Conservation (phyloP, 2,329 filamentous ascomycete species). For the Monosporascus sp. region DNA sequence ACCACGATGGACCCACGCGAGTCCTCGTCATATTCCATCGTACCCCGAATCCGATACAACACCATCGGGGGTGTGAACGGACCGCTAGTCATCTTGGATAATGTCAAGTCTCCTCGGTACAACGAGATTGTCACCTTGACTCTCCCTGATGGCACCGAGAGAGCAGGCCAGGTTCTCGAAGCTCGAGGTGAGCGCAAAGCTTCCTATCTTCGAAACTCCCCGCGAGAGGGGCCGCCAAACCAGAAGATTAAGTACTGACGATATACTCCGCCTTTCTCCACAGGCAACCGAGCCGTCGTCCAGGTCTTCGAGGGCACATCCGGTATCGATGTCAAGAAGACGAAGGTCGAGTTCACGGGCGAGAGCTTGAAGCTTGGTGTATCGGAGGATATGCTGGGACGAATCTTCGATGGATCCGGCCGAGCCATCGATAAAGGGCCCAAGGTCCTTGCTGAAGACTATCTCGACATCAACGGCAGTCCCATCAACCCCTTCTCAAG, state of each 20-base stretch:
- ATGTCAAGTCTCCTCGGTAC: slow-evolving; percentile 96
- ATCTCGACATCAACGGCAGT: slow-evolving; percentile 97
- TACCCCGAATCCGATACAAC: slow-evolving; percentile 79
- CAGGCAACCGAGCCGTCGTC: slow-evolving; percentile 88
- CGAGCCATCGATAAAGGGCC: slow-evolving; percentile 98
- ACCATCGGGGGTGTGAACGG: slow-evolving; percentile 98
- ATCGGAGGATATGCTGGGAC: slow-evolving; percentile 98
- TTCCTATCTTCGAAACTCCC: background rate
- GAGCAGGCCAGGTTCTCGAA: slow-evolving; percentile 94
- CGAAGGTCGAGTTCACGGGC: slow-evolving; percentile 94
- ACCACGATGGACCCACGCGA: slow-evolving; percentile 46
- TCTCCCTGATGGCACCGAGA: slow-evolving; percentile 87
- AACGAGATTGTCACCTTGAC: slow-evolving; percentile 98
- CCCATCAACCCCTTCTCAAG: slow-evolving; percentile 98
- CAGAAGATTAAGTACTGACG: slow-evolving; percentile 11
- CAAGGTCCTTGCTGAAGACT: slow-evolving; percentile 96
- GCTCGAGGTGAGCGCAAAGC: slow-evolving; percentile 67
- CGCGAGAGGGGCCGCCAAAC: background rate
- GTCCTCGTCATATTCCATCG: slow-evolving; percentile 54
- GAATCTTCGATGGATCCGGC: slow-evolving; percentile 97
- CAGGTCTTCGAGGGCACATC: slow-evolving; percentile 98
- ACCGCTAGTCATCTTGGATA: slow-evolving; percentile 93
- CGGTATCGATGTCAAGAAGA: slow-evolving; percentile 99
- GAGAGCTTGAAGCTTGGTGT: slow-evolving; percentile 98
- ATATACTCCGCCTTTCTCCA: slow-evolving; percentile 8